A percentile compares a stretch with the other conserved stretches of the same genome.
Conservation (phyloP, 2,329 filamentous ascomycete species). For the Aspergillus aculeatus region DNA sequence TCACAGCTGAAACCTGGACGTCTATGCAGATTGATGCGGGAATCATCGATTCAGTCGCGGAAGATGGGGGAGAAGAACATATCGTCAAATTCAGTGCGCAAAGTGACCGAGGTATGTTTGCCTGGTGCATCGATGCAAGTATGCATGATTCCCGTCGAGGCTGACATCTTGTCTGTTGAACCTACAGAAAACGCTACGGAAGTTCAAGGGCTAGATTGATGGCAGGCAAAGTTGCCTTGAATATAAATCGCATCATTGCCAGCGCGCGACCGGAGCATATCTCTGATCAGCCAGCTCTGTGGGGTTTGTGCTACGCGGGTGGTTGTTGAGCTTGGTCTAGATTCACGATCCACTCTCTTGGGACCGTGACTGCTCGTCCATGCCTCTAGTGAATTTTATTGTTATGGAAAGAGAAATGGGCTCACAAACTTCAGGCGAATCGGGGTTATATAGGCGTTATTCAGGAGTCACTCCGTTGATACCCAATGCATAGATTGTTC, state of each 20-base stretch:
- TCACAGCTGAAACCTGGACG: slow-evolving; percentile 1
- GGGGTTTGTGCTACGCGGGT: background rate
- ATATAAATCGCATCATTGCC: background rate
- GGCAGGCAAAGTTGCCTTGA: slow-evolving; percentile 1
- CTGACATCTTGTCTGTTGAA: slow-evolving; percentile 10
- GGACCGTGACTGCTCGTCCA: background rate
- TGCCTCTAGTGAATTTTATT: background rate
- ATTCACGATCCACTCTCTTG: background rate
- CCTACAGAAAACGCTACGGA: slow-evolving; percentile 61
- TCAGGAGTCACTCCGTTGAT: slow-evolving; percentile 14
- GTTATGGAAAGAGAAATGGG: background rate
- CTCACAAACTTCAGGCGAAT: background rate
- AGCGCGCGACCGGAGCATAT: background rate
- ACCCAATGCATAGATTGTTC: slow-evolving; percentile 12
- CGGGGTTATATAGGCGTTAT: slow-evolving; percentile 7
- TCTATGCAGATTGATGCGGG: slow-evolving; percentile 66
- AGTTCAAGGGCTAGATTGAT: slow-evolving; percentile 62
- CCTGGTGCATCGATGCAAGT: background rate
- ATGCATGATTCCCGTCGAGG: background rate
- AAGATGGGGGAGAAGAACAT: slow-evolving; percentile 70
- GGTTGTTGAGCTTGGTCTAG: background rate
- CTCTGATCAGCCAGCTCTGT: background rate
- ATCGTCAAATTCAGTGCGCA: slow-evolving; percentile 73
- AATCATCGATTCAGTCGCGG: slow-evolving; percentile 74
- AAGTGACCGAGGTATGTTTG: slow-evolving; percentile 67